Evolutionary conservation across 768 basidiomycete species (phyloP).

Genomic region (Suillus weaverae): DNA sequence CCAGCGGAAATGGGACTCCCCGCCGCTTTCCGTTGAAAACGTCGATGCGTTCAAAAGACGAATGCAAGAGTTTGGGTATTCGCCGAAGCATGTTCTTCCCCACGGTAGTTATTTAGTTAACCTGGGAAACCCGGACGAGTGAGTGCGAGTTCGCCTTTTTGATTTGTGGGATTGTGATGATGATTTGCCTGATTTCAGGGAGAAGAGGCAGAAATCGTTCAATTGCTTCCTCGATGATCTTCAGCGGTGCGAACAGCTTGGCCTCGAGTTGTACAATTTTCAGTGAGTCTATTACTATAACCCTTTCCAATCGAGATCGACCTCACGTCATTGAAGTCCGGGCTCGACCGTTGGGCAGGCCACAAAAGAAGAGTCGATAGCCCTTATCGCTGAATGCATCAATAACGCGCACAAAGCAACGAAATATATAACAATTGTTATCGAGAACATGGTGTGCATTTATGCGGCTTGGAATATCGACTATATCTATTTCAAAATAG

Average conservation of each 20-base stretch:
- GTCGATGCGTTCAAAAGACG: constrained; percentile 59
- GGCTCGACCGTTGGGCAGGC: constrained; percentile 79
- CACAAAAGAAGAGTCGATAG: constrained; percentile 59
- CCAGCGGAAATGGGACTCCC: constrained; percentile 78
- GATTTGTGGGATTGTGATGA: neutral
- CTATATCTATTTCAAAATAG: constrained; percentile 33
- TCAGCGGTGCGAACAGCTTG: constrained; percentile 73
- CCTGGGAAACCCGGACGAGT: constrained; percentile 78
- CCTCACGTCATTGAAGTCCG: constrained; percentile 46
- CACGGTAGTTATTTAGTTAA: constrained; percentile 89
- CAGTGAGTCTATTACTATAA: constrained; percentile 55
- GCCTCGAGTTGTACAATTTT: constrained; percentile 76
- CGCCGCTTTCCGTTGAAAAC: constrained; percentile 51
- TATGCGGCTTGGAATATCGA: neutral
- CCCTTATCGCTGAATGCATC: constrained; percentile 67
- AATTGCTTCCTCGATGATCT: constrained; percentile 84
- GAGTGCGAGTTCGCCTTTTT: constrained; percentile 21
- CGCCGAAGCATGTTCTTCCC: constrained; percentile 63
- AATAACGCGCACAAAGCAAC: constrained; percentile 74
- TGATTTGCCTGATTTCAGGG: constrained; percentile 32
- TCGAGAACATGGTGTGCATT: constrained; percentile 79
- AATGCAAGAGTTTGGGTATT: constrained; percentile 62
- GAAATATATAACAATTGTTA: constrained; percentile 54
- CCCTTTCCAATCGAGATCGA: neutral
- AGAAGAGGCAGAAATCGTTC: constrained; percentile 70